Percentiles rank a stretch among this genome's conserved stretches.
phyloP scores from a whole-genome alignment of 805 yeast genomes.

The Tanozyma kutaoensis region DNA sequence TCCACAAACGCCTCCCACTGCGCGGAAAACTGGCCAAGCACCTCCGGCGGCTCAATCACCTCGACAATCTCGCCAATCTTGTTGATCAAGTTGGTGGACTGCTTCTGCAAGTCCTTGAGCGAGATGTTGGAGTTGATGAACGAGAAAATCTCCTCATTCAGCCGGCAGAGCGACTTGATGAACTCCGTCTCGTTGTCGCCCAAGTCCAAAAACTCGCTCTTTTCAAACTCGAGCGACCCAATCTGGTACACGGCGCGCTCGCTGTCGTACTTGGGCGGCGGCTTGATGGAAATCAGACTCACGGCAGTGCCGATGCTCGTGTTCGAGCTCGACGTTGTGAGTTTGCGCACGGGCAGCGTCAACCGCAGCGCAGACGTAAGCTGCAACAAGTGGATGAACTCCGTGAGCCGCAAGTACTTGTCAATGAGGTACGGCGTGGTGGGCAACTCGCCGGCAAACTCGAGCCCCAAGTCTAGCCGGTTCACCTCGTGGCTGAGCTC shows the following conservation, averaged over 20 bases:
- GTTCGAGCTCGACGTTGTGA: conserved; percentile 3
- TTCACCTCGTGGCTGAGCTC: conserved; percentile 44
- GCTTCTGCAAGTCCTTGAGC: conserved; percentile 27
- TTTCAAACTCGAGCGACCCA: conserved; percentile 37
- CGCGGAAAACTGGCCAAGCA: conserved; percentile 13
- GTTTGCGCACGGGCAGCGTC: too few relatives aligned
- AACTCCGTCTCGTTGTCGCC: conserved; percentile 39
- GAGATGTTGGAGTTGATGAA: conserved; percentile 30
- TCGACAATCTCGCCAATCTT: conserved; percentile 12
- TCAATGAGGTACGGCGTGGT: conserved; percentile 59
- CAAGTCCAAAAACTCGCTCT: conserved; percentile 30
- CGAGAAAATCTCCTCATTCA: conserved; percentile 17
- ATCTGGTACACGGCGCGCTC: conserved; percentile 25
- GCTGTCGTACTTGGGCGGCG: conserved; percentile 6
- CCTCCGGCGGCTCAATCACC: conserved; percentile 18
- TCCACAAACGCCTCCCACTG: conserved; percentile 24
- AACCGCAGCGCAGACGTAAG: too few relatives aligned
- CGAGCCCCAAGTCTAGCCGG: conserved; percentile 41
- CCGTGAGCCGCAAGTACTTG: conserved; percentile 46
- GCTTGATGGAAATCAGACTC: conserved; percentile 2
- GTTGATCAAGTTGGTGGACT: conserved; percentile 18
- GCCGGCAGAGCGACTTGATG: conserved; percentile 26
- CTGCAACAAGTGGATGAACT: conserved; percentile 37
- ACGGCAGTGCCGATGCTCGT: conserved; percentile 5
- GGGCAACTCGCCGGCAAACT: conserved; percentile 16